These are phyloP conservation scores for Geotrichum fermentans DNA, from an alignment of 1,139 yeast species.

Conservation along the genomic window DNA sequence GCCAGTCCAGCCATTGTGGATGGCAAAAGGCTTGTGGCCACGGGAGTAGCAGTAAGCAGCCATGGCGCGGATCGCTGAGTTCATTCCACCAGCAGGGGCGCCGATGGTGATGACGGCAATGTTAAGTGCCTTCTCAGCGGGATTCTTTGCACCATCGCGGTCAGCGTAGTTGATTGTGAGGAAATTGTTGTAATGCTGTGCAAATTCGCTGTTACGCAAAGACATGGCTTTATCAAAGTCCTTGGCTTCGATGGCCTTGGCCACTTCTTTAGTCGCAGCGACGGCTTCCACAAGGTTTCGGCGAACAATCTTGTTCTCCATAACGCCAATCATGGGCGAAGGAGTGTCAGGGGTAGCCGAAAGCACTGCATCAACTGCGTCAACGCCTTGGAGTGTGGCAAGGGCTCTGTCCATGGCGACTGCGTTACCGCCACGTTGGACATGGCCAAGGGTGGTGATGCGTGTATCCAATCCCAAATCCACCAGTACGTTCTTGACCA, in stretches of 20 bases:
- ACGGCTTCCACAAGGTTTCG: conserved; percentile 87
- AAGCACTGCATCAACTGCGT: conserved; percentile 89
- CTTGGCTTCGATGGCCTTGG: conserved; percentile 73
- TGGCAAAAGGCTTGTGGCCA: conserved; percentile 85
- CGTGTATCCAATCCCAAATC: conserved; percentile 87
- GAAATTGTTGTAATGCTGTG: conserved; percentile 70
- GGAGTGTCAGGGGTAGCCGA: conserved; percentile 87
- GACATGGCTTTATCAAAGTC: conserved; percentile 84
- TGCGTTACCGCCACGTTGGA: conserved; percentile 97
- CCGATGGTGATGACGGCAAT: conserved; percentile 89
- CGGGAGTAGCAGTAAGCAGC: conserved; percentile 84
- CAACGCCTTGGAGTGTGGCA: conserved; percentile 95
- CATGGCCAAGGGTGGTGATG: conserved; percentile 92
- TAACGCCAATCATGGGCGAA: conserved; percentile 89
- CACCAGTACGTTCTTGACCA: conserved; percentile 75
- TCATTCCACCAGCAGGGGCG: conserved; percentile 96
- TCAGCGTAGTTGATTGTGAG: conserved; percentile 65
- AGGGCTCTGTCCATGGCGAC: conserved; percentile 86
- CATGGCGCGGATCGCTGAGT: conserved; percentile 87
- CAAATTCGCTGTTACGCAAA: conserved; percentile 80
- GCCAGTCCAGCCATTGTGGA: conserved; percentile 88
- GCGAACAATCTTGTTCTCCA: conserved; percentile 80
- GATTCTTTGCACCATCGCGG: conserved; percentile 47
- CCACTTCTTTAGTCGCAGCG: conserved; percentile 75
- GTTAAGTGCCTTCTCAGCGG: conserved; percentile 46